A percentile compares a stretch with the other conserved stretches of the same genome.
These are phyloP conservation scores for Naganishia randhawae DNA, from an alignment of 768 basidiomycete species.

Conservation along the genomic window DNA sequence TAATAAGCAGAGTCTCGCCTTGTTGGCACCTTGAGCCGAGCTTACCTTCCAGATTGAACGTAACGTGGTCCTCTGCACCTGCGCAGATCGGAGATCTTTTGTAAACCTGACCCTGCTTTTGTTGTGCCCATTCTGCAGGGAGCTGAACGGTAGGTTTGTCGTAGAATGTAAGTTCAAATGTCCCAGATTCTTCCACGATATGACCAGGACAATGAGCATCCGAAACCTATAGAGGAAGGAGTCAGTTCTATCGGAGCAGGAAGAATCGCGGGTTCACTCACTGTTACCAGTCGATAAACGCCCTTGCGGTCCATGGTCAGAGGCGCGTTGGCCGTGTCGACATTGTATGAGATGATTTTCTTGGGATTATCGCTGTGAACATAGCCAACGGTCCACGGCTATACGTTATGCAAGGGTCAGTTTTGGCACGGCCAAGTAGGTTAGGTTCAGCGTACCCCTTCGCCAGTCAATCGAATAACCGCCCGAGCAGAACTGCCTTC, in stretches of 20 bases:
- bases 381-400: constrained; percentile 79
- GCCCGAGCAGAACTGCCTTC: constrained; percentile 70
- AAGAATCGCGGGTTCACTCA: constrained; percentile 46
- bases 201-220: constrained; percentile 83
- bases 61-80: constrained; percentile 73
- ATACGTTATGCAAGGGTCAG: constrained; percentile 53
- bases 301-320: constrained; percentile 73
- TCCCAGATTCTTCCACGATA: constrained; percentile 60
- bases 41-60: constrained; percentile 62
- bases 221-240: constrained; percentile 57
- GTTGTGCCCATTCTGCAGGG: constrained; percentile 50
- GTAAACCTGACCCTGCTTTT: constrained; percentile 52
- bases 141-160: constrained; percentile 71
- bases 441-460: constrained; percentile 61
- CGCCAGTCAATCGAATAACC: constrained; percentile 82
- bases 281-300: constrained; percentile 68
- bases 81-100: constrained; percentile 71
- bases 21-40: background rate
- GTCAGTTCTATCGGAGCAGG: background rate
- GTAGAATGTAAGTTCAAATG: constrained; percentile 72
- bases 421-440: background rate
- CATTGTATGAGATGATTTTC: constrained; percentile 49
- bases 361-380: constrained; percentile 55
- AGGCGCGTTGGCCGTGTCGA: constrained; percentile 63
- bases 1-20: background rate